Evolutionary conservation across 208 protist species (phyloP).

Genomic region (Blastocrithidia nonstop): DNA sequence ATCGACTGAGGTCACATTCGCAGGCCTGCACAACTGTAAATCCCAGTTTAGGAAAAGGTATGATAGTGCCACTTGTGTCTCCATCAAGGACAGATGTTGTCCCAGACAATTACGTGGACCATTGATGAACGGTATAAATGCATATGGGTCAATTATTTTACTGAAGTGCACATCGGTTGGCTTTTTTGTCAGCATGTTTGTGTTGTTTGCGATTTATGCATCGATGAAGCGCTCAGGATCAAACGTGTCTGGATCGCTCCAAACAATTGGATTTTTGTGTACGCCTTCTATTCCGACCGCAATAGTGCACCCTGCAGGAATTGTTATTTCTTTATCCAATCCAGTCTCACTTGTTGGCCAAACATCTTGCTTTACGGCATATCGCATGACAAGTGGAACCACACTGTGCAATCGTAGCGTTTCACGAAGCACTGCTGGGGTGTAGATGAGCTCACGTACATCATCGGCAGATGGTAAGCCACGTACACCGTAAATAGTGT

Average conservation of each 20-base stretch:
- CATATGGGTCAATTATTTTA: conserved; percentile 71
- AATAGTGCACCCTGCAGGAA: conserved; percentile 62
- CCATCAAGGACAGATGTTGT: conserved; percentile 81
- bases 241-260: conserved; percentile 63
- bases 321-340: conserved; percentile 42
- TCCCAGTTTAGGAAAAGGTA: conserved; percentile 69
- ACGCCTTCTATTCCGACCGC: conserved; percentile 70
- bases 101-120: conserved; percentile 87
- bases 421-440: conserved; percentile 72
- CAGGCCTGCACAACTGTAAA: conserved; percentile 24
- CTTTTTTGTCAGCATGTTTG: conserved; percentile 20
- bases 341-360: conserved; percentile 54
- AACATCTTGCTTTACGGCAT: conserved; percentile 59
- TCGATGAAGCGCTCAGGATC: conserved; percentile 70
- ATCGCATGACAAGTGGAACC: conserved; percentile 76
- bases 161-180: conserved; percentile 18
- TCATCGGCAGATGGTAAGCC: conserved; percentile 42
- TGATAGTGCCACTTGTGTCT: conserved; percentile 65
- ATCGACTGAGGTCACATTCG: background rate
- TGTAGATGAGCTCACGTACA: conserved; percentile 43
- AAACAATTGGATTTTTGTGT: conserved; percentile 65
- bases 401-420: conserved; percentile 73
- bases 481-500: conserved; percentile 41
- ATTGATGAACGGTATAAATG: conserved; percentile 88
- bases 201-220: conserved; percentile 66